Evolutionary conservation across 2,329 filamentous ascomycete genomes (phyloP), one percentile per base, ranked within the genome.

Genomic region (Colletotrichum sp.): DNA sequence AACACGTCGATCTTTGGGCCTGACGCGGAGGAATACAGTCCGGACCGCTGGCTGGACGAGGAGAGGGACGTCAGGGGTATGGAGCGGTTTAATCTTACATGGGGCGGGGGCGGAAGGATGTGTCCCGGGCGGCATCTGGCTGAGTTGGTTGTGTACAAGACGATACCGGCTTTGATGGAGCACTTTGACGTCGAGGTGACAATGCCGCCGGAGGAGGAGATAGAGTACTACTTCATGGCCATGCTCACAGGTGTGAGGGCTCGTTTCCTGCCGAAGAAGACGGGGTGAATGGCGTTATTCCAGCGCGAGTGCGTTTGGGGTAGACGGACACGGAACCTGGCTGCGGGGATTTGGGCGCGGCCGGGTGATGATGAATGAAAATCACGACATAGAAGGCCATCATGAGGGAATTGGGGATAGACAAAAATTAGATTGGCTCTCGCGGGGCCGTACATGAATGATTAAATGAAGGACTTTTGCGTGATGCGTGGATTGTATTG

Each of bases 91-190:
- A 90, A 86, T 75, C 82, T 91, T 8, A 88, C 84, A 7, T 91
- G 88, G 88, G 89, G 89, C 4, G 89, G 88, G 3, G 88, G 89
- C 4, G 84, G 86, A 5, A 84, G 89, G 39, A 87, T 85, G 0
- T 91, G 89, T 72, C 89, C 89, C 0, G 89, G 89, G 0, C 81
- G 87, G 5, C 85, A 89, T 57, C 81, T 91, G 13, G 89, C 89
- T 0, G 89, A 91, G 79, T 77, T 91, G 71, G 81, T 90, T 3
- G 82, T 91, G 0, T 83, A 82, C 67, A 90, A 89, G 78, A 81
- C 85, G 0, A 81, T 90, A 1, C 80, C 85, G 0, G 80, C 83
- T 0, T 74, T 91, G 18, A 71, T 90, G 5, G 80, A 81, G 7
- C 83, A 85, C 57, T 91, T 91, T 70, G 84, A 87, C 7, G 80